Conservation (phyloP, 192 early-diverging fungal species). For the Gigaspora rosea region DNA sequence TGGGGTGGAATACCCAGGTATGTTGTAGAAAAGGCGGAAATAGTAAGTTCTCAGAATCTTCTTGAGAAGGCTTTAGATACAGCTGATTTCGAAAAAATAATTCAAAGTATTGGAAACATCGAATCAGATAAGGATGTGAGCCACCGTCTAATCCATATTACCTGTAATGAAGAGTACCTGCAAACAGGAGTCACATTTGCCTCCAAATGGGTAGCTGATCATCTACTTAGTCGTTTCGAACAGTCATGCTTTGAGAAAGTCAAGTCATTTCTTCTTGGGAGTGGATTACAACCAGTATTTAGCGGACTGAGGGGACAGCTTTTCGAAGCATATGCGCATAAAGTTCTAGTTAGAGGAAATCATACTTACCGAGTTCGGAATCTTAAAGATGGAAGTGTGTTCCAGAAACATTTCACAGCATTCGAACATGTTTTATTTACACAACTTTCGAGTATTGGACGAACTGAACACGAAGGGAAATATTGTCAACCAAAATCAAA, state of each 20-base stretch:
- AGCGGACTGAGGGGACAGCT: constrained; percentile 15
- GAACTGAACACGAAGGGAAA: constrained; percentile 26
- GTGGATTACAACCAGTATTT: neutral
- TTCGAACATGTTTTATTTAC: constrained; percentile 15
- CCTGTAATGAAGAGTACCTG: constrained; percentile 23
- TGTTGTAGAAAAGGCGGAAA: constrained; percentile 25
- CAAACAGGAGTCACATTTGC: constrained; percentile 7
- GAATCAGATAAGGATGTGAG: constrained; percentile 10
- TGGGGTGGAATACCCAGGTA: constrained; percentile 19
- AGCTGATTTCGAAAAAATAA: constrained; percentile 16
- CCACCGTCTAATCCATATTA: constrained; percentile 17
- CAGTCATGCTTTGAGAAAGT: constrained; percentile 3
- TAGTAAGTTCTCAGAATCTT: constrained; percentile 14
- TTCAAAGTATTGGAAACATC: constrained; percentile 16
- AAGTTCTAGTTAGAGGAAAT: constrained; percentile 11
- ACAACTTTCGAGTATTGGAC: constrained; percentile 16
- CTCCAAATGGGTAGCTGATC: constrained; percentile 23
- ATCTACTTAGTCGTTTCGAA: constrained; percentile 19
- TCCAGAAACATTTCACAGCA: constrained; percentile 9
- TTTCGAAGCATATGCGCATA: constrained; percentile 14
- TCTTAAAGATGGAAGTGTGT: constrained; percentile 18
- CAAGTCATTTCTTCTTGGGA: constrained; percentile 17
- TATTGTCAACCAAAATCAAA: constrained; percentile 26
- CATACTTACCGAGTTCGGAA: neutral
- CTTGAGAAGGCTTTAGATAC: neutral